Base-by-base conservation (phyloP, 2,329 filamentous ascomycete species). In the Podosphaera xanthii region DNA sequence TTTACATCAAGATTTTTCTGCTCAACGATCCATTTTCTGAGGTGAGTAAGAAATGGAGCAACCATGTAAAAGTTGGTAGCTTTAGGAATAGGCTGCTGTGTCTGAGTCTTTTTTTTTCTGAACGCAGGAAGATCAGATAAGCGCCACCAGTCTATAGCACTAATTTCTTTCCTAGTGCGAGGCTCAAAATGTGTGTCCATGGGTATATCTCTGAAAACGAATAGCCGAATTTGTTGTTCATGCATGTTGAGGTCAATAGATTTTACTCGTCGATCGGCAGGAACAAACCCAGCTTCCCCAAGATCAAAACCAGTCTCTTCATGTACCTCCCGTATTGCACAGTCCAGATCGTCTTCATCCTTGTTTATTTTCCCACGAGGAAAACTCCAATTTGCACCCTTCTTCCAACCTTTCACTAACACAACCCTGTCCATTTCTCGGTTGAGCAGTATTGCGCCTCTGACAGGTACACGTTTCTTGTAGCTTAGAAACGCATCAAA, bases 311-410 rank as follows among this genome's bases (percentile, higher is more conserved):
- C 92, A 0, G 92, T 98, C 73, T 98, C 92, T 70, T 98, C 92
- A 68, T 90, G 92, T 3, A 95, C 91, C 68, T 98, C 92, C 58
- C 92, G 82, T 58, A 96, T 79, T 33, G 94, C 92, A 70, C 94
- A 98, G 68, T 92, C 89, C 59, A 97, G 72, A 67, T 98, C 91
- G 61, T 87, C 83, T 71, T 98, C 92, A 67, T 94, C 87, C 72
- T 95, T 94, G 75, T 96, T 96, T 72, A 98, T 97, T 73, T 98
- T 98, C 46, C 92, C 94, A 57, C 91, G 76, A 0, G 92, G 92
- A 61, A 98, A 98, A 69, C 89, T 94, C 92, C 92, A 98, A 69
- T 85, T 91, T 10, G 91, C 86, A 40, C 85, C 83, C 70, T 95
- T 97, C 75, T 97, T 98, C 88, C 90, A 98, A 14, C 92, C 94